Evolutionary conservation across 345 rosid genomes (phyloP).

Genomic region (Linum tenue): DNA sequence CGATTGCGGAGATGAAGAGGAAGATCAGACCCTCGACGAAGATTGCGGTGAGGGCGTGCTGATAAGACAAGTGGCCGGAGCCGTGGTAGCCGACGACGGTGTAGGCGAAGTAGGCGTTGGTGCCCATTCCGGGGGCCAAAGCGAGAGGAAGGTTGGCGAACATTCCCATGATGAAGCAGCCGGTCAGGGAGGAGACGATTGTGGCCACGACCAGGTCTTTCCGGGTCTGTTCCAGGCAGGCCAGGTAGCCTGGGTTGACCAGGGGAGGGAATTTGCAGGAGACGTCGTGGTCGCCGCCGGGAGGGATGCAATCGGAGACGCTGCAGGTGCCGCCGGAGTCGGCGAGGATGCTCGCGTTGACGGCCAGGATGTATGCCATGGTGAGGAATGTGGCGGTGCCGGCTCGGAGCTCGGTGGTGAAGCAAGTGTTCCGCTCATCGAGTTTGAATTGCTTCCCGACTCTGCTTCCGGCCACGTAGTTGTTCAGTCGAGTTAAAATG

Average conservation of each 20-base stretch:
- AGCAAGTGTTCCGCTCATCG: conserved; percentile 55
- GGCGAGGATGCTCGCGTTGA: conserved; percentile 83
- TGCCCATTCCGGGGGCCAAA: conserved; percentile 93
- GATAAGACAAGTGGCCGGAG: conserved; percentile 67
- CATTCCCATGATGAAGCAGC: conserved; percentile 75
- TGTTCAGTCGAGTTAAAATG: conserved; percentile 47
- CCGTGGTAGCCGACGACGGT: conserved; percentile 96
- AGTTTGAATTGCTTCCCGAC: conserved; percentile 74
- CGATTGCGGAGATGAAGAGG: conserved; percentile 63
- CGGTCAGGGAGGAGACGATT: conserved; percentile 63
- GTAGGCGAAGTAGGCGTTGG: conserved; percentile 87
- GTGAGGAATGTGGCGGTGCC: conserved; percentile 93
- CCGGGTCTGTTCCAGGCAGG: conserved; percentile 53
- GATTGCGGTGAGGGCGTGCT: conserved; percentile 72
- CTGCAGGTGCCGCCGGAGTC: conserved; percentile 93
- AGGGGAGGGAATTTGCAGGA: conserved; percentile 67
- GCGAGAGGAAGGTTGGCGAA: conserved; percentile 83
- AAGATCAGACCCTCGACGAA: conserved; percentile 75
- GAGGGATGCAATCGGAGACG: conserved; percentile 69
- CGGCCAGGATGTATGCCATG: conserved; percentile 97
- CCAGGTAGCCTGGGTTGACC: conserved; percentile 77
- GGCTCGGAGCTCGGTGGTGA: conserved; percentile 95
- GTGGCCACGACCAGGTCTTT: conserved; percentile 92
- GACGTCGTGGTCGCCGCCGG: conserved; percentile 55
- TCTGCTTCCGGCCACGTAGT: conserved; percentile 34